Conservation (phyloP, 1,139 yeast species). For the Blastobotrys illinoisensis region DNA sequence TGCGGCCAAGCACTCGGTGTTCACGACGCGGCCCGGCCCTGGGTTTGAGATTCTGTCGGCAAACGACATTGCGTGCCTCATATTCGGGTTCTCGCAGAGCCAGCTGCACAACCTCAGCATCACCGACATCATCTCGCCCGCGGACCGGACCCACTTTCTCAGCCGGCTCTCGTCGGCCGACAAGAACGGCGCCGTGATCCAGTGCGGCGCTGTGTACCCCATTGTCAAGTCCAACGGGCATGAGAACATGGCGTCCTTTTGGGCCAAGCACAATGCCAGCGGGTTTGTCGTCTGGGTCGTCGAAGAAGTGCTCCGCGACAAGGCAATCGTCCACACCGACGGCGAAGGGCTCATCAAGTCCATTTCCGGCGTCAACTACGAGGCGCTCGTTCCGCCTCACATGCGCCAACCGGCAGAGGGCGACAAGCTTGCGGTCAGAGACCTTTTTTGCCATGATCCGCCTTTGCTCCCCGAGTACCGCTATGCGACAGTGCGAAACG, state of each 20-base stretch:
- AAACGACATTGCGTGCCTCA: slow-evolving; percentile 82
- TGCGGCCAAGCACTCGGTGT: slow-evolving; percentile 48
- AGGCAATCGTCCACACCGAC: slow-evolving; percentile 48
- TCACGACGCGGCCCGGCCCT: slow-evolving; percentile 67
- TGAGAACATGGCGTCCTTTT: slow-evolving; percentile 42
- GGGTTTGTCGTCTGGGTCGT: slow-evolving; percentile 74
- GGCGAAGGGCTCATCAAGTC: not conserved
- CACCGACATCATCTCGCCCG: slow-evolving; percentile 48
- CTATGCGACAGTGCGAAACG: not conserved
- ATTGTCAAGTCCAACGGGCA: slow-evolving; percentile 41
- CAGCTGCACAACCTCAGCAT: slow-evolving; percentile 60
- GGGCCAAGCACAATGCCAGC: slow-evolving; percentile 72
- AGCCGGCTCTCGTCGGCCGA: slow-evolving; percentile 3
- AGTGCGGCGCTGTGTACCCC: slow-evolving; percentile 54
- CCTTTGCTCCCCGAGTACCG: not conserved
- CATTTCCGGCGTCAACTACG: slow-evolving; percentile 2
- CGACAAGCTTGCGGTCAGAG: not conserved
- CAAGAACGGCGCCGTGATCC: slow-evolving; percentile 33
- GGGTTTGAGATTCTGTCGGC: slow-evolving; percentile 85
- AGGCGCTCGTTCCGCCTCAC: slow-evolving; percentile 1
- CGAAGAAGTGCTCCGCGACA: slow-evolving; percentile 82
- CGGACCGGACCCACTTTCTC: slow-evolving; percentile 4
- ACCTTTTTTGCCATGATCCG: not conserved
- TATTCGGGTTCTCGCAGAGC: slow-evolving; percentile 72
- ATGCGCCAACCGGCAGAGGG: not conserved